Evolutionary conservation across 768 basidiomycete genomes (phyloP).

Genomic region (Termitomyces sp.): DNA sequence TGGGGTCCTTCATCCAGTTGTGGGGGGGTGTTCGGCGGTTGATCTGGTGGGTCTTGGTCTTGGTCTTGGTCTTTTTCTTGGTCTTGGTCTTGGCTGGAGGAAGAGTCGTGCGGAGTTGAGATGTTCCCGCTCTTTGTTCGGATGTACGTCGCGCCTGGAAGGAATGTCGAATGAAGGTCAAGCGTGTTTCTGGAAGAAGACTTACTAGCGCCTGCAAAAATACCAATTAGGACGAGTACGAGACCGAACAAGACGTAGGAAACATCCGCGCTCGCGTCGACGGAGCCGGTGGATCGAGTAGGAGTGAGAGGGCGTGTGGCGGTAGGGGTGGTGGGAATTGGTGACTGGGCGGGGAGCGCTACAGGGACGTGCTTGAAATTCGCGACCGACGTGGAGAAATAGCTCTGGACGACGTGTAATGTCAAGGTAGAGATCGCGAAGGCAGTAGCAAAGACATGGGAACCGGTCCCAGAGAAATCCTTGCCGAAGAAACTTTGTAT

Average conservation of each 20-base stretch:
- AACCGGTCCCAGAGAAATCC: neutral
- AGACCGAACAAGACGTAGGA: neutral
- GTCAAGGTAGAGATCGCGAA: neutral
- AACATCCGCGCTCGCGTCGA: neutral
- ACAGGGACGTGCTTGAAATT: neutral
- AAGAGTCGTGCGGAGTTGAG: neutral
- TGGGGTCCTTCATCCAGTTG: neutral
- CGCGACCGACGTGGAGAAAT: neutral
- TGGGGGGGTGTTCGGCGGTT: neutral
- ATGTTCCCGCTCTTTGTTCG: neutral
- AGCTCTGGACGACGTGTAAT: neutral
- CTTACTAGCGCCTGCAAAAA: neutral
- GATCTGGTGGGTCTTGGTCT: neutral
- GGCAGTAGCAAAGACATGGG: neutral
- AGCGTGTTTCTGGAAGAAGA: neutral
- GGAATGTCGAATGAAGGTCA: neutral
- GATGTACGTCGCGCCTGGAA: neutral
- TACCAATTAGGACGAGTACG: neutral
- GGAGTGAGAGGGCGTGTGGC: neutral
- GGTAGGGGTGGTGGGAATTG: neutral
- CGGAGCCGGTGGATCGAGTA: neutral
- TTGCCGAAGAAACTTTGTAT: neutral
- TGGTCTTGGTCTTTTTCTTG: neutral
- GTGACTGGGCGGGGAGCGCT: neutral
- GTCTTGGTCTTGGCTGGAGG: neutral